phyloP scores from a whole-genome alignment of 139 green algal species.

The Chlamydomonas applanata region DNA sequence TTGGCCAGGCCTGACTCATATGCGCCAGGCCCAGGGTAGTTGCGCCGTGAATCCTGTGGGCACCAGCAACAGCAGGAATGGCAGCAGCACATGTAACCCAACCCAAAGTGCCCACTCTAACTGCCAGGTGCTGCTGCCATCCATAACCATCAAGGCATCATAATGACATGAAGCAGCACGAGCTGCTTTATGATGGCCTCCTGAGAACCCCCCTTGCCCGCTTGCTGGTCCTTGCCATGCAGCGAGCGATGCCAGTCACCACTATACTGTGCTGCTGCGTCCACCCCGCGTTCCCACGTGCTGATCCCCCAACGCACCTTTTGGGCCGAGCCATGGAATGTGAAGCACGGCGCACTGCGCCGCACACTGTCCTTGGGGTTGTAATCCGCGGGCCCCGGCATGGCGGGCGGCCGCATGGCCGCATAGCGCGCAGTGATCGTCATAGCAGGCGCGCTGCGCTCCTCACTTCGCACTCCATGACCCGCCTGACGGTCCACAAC shows the following conservation, averaged over 20 bases:
- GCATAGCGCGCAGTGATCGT: conserved; percentile 1
- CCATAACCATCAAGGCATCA: too few species aligned
- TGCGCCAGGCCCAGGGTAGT: neutral
- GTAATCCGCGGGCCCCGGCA: neutral
- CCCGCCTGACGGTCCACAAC: neutral
- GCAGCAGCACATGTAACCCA: too few species aligned
- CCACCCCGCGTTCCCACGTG: neutral
- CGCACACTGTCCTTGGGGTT: neutral
- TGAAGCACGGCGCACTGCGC: neutral
- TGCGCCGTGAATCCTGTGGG: conserved; percentile 6
- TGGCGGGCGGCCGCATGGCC: neutral
- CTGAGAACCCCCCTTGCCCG: too few species aligned
- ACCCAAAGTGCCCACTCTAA: too few species aligned
- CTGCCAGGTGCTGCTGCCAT: too few species aligned
- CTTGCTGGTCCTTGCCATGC: too few species aligned
- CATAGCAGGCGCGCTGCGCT: neutral
- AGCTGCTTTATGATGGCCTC: too few species aligned
- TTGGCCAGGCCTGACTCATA: neutral
- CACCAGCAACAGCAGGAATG: too few species aligned
- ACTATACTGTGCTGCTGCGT: too few species aligned
- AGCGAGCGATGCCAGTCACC: too few species aligned
- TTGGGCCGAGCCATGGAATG: neutral
- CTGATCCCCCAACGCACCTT: neutral
- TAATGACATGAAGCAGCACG: too few species aligned
- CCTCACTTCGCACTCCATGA: neutral